Conservation (phyloP, 2,329 filamentous ascomycete species). For the Talaromyces islandicus region DNA sequence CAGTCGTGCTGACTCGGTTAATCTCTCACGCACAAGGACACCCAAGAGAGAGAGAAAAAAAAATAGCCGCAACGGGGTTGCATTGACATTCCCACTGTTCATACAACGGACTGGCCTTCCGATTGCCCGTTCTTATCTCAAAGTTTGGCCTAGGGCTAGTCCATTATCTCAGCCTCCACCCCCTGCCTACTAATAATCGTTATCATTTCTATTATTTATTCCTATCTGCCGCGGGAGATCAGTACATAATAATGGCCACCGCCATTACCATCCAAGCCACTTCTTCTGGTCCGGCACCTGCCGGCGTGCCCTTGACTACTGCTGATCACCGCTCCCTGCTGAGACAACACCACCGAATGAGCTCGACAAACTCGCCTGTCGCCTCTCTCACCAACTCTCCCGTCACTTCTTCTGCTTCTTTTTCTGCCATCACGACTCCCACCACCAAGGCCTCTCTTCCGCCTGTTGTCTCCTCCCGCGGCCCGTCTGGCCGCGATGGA, state of each 20-base stretch:
- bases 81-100: background rate
- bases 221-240: background rate
- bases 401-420: slow-evolving; percentile 15
- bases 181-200: background rate
- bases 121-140: slow-evolving; percentile 1
- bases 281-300: slow-evolving; percentile 21
- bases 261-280: slow-evolving; percentile 35
- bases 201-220: slow-evolving; percentile 4
- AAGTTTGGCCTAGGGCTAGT: background rate
- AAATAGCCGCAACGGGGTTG: background rate
- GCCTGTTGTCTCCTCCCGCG: slow-evolving; percentile 21
- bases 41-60: too few relatives aligned
- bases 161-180: background rate
- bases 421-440: slow-evolving; percentile 13
- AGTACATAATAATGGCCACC: slow-evolving; percentile 25
- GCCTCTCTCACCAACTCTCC: slow-evolving; percentile 17
- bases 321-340: slow-evolving; percentile 21
- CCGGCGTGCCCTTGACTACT: slow-evolving; percentile 20
- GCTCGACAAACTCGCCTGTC: slow-evolving; percentile 20
- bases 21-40: background rate
- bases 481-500: slow-evolving; percentile 27
- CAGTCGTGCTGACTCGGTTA: background rate
- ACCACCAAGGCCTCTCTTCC: slow-evolving; percentile 12
- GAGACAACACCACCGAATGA: slow-evolving; percentile 14
- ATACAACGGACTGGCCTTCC: background rate